Evolutionary conservation across 2,329 filamentous ascomycete species (phyloP), one percentile per base, ranked within the genome.

Genomic region (Hypoxylon sp.): DNA sequence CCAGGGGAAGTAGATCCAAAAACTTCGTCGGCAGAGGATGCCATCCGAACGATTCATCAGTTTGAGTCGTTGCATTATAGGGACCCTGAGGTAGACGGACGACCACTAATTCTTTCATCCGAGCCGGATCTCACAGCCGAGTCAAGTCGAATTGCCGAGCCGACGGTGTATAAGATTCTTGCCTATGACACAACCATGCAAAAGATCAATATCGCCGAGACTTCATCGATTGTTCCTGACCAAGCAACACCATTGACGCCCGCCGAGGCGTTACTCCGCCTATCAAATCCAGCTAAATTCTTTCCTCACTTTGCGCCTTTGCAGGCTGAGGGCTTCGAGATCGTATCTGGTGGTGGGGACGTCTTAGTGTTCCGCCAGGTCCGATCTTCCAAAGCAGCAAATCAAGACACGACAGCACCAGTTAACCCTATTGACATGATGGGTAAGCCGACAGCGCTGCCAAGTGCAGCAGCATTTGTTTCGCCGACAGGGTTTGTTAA

Each of bases 281-380:
- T 92, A 16, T 85, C 87, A 0, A 85, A 90, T 65, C 88, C 90
- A 0, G 82, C 85, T 52, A 87, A 87, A 68, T 92, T 92, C 77
- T 82, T 91, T 11, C 84, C 88, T 3, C 83, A 91, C 69, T 88
- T 92, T 61, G 80, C 81, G 2, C 76, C 82, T 0, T 81, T 91
- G 1, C 83, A 88, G 64, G 79, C 81, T 0, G 81, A 90, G 59
- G 90, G 90, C 0, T 92, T 88, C 67, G 89, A 91, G 70, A 88
- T 91, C 39, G 84, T 89, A 1, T 87, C 89, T 1, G 89, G 88
- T 1, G 82, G 82, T 50, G 85, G 84, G 5, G 84, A 92, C 67
- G 81, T 91, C 3, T 81, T 92, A 25, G 84, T 93, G 3, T 90
- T 92, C 73, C 88, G 87, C 67, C 89, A 90, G 76, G 83, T 87